Base-by-base conservation (phyloP, 306 rosid genomes). In the Acacia crassicarpa region DNA sequence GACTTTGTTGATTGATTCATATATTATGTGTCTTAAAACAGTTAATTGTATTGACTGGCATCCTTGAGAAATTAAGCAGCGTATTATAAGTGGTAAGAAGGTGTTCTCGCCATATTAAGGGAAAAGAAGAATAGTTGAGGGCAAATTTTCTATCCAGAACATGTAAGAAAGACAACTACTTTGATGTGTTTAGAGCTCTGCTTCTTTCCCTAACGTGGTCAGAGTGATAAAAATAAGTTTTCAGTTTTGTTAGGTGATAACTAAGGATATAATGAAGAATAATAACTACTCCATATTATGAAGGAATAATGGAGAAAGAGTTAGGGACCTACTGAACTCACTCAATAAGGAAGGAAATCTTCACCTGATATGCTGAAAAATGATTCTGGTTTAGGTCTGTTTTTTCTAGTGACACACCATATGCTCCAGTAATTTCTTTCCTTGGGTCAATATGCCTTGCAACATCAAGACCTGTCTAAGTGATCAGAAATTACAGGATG, bases 1-100 rank as follows among this genome's bases (percentile, higher is more conserved):
- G 88, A 85, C 59, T 74, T 32, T 32, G 35, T 32, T 84, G 61
- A 62, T 77, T 58, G 30, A 62, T 79, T 83, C 44, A 33, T n/a
- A 35, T 58, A 19, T 66, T 67, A 12, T 63, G 65, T 75, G 23
- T 79, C 25, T 20, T 30, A 49, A 73, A 69, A 68, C 9, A 78
- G 67, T 4, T 44, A 35, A 16, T n/a, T 48, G 38, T 33, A 32
- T n/a, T 22, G 67, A 33, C 16, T 19, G 6, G 5, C 5, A 35
- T 35, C 8, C 40, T 58, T 16, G 13, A 58, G 54, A 58, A 45
- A 65, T 65, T 45, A 51, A 65, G n/a, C 78, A 46, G 54, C 48
- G 19, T 63, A 59, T 30, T 73, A 44, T 49, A 61, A 76, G 45
- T 17, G 51, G 48, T 51, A 38, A 70, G 27, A 70, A 27, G 22